Evolutionary conservation across 1,139 yeast genomes (phyloP).

Genomic region (Taphrina communis): DNA sequence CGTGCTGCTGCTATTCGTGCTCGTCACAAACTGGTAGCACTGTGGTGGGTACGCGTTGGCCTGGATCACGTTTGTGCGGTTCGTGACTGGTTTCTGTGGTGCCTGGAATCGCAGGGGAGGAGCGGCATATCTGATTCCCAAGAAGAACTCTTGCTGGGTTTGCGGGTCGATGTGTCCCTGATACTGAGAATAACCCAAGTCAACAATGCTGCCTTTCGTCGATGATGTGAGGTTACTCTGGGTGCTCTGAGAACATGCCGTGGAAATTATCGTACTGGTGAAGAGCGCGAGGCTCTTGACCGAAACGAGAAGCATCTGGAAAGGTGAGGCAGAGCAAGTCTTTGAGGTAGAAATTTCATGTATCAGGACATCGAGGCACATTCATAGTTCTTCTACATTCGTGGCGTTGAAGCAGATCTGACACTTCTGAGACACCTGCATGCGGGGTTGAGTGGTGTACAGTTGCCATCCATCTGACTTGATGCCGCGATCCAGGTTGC

Average conservation of each 20-base stretch:
- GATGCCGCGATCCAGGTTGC: no score
- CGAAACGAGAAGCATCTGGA: no score
- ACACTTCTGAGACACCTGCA: no score
- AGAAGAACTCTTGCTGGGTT: constrained; percentile 6
- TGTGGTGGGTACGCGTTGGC: constrained; percentile 40
- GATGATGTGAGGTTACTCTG: constrained; percentile 2
- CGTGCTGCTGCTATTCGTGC: neutral
- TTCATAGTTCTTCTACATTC: no score
- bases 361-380: no score
- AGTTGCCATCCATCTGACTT: no score
- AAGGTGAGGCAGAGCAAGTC: no score
- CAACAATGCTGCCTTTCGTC: constrained; percentile 34
- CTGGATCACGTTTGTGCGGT: constrained; percentile 17
- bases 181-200: constrained; percentile 44
- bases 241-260: neutral
- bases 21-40: neutral
- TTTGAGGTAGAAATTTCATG: no score
- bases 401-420: no score
- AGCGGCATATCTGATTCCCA: constrained; percentile 36
- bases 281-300: neutral
- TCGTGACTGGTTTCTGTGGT: constrained; percentile 14
- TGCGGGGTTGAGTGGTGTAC: no score
- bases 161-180: constrained; percentile 41
- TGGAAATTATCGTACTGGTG: neutral
- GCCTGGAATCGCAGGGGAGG: constrained; percentile 35